Conservation (phyloP, 2,329 filamentous ascomycete genomes). For the Fonsecaea nubica region DNA sequence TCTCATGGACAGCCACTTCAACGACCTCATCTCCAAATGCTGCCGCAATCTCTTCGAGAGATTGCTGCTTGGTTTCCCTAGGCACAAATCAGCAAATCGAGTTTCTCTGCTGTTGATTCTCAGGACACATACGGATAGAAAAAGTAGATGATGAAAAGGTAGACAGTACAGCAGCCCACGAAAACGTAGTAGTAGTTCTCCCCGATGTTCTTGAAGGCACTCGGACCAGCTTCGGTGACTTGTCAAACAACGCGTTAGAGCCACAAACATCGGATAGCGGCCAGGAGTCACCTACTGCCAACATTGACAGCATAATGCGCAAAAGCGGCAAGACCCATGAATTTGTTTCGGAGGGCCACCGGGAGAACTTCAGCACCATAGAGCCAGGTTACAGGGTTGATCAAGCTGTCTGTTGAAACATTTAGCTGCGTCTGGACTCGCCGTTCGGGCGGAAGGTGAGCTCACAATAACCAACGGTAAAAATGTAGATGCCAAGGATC, state of each 20-base stretch:
- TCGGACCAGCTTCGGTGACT: slow-evolving; percentile 60
- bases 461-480: slow-evolving; percentile 62
- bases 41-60: slow-evolving; percentile 57
- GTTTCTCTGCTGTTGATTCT: background rate
- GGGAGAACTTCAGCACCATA: slow-evolving; percentile 83
- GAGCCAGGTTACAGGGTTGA: slow-evolving; percentile 77
- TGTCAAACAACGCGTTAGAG: slow-evolving; percentile 11
- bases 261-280: background rate
- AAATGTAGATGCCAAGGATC: slow-evolving; percentile 65
- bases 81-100: slow-evolving; percentile 36
- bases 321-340: slow-evolving; percentile 83
- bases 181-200: slow-evolving; percentile 68
- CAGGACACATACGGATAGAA: slow-evolving; percentile 57
- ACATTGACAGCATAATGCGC: slow-evolving; percentile 74
- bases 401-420: slow-evolving; percentile 15
- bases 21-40: slow-evolving; percentile 57
- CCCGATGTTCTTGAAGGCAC: slow-evolving; percentile 61
- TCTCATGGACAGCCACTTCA: slow-evolving; percentile 30
- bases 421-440: too few species aligned
- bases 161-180: slow-evolving; percentile 59
- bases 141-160: slow-evolving; percentile 59
- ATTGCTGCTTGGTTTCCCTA: slow-evolving; percentile 56
- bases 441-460: slow-evolving; percentile 1
- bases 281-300: slow-evolving; percentile 42
- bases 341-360: slow-evolving; percentile 82